Percentiles rank a stretch among this genome's conserved stretches.
These are phyloP conservation scores for Prinsepia uniflora DNA, from an alignment of 306 rosid genomes.

Conservation along the genomic window DNA sequence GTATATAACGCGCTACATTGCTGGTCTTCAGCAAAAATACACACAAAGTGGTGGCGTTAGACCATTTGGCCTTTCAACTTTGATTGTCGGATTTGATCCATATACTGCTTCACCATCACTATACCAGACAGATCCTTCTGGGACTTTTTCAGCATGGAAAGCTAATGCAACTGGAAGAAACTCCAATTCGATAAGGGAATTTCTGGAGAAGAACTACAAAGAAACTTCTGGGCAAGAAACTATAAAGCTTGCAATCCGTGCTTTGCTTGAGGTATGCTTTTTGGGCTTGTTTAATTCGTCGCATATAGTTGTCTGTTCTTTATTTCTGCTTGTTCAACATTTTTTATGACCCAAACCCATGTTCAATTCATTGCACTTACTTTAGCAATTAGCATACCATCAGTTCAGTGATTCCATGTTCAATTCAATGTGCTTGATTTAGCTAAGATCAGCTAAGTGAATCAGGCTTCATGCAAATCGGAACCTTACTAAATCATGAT, in stretches of 20 bases:
- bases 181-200: constrained; percentile 89
- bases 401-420: neutral
- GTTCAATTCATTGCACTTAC: neutral
- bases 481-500: neutral
- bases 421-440: too few relatives aligned
- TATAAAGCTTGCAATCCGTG: constrained; percentile 84
- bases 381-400: neutral
- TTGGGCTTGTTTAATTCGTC: neutral
- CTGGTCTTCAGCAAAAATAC: constrained; percentile 98
- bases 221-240: constrained; percentile 92
- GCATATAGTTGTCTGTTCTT: neutral
- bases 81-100: constrained; percentile 94
- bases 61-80: constrained; percentile 94
- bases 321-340: neutral
- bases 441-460: too few relatives aligned
- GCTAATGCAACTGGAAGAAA: constrained; percentile 95
- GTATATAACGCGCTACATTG: constrained; percentile 88
- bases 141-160: constrained; percentile 96
- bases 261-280: constrained; percentile 75
- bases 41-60: constrained; percentile 98
- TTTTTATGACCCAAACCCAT: neutral
- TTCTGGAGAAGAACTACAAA: constrained; percentile 85
- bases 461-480: neutral
- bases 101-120: constrained; percentile 61
- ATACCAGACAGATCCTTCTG: constrained; percentile 96